Conservation (phyloP, 2,329 filamentous ascomycete species). For the Aureobasidium uvarum region DNA sequence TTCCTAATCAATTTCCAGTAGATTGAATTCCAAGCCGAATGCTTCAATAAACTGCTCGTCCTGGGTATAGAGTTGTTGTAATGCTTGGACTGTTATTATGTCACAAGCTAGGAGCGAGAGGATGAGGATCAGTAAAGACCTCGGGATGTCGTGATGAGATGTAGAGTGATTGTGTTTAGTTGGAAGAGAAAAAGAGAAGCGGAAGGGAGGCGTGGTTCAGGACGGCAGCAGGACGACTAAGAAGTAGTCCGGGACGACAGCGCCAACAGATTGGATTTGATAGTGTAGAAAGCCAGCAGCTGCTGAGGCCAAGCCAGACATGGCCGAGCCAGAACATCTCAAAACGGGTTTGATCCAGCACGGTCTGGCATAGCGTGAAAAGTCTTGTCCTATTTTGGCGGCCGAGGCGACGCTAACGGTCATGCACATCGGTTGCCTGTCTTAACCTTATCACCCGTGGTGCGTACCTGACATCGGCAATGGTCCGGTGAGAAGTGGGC, state of each 20-base stretch:
- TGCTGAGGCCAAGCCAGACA: constrained; percentile 18
- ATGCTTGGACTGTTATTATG: constrained; percentile 9
- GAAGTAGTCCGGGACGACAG: constrained; percentile 9
- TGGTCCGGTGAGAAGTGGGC: constrained; percentile 18
- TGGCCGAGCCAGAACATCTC: constrained; percentile 23
- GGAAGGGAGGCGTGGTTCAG: constrained; percentile 1
- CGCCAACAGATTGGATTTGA: constrained; percentile 26
- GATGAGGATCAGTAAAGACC: constrained; percentile 16
- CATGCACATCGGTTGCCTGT: constrained; percentile 25
- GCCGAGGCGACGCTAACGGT: constrained; percentile 22
- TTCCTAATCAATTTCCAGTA: constrained; percentile 8
- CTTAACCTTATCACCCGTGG: constrained; percentile 20
- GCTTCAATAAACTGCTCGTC: constrained; percentile 1
- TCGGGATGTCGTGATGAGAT: constrained; percentile 1
- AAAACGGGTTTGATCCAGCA: constrained; percentile 25
- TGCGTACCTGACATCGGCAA: constrained; percentile 26
- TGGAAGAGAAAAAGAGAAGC: not conserved
- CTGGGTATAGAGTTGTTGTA: not conserved
- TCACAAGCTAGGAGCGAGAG: constrained; percentile 16
- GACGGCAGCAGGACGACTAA: constrained; percentile 1
- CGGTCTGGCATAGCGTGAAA: constrained; percentile 21
- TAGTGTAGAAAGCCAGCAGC: constrained; percentile 18
- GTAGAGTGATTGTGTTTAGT: constrained; percentile 3
- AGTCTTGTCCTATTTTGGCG: constrained; percentile 20
- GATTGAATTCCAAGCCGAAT: not conserved